A percentile compares a stretch with the other conserved stretches of the same genome.
phyloP scores from a whole-genome alignment of 116 monocot species.

The Phalaenopsis hybrid region DNA sequence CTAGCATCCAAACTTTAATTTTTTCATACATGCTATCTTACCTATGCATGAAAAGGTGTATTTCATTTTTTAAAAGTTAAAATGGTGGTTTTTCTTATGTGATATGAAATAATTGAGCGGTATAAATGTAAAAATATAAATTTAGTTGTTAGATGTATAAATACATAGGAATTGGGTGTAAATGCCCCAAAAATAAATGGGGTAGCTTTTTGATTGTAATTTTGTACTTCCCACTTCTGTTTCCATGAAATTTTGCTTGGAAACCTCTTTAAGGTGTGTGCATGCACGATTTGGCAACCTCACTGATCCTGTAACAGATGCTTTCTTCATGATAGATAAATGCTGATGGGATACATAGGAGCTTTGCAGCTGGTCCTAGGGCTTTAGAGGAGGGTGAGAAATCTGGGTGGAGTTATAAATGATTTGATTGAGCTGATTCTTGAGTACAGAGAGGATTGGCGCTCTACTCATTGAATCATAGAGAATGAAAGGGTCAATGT shows the following conservation, averaged over 20 bases:
- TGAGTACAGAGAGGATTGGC: conserved; percentile 34
- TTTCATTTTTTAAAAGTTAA: too few relatives aligned
- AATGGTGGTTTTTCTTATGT: too few relatives aligned
- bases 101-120: too few relatives aligned
- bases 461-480: conserved; percentile 25
- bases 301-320: conserved; percentile 32
- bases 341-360: conserved; percentile 57
- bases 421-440: conserved; percentile 33
- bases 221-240: conserved; percentile 13
- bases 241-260: conserved; percentile 14
- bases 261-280: conserved; percentile 30
- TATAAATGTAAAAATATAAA: too few relatives aligned
- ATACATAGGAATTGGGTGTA: too few relatives aligned
- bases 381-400: conserved; percentile 53
- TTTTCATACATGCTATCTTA: too few relatives aligned
- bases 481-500: conserved; percentile 34
- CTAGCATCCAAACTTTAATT: too few relatives aligned
- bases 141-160: too few relatives aligned
- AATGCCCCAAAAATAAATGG: background rate
- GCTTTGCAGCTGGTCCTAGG: conserved; percentile 53
- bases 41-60: too few relatives aligned
- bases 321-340: conserved; percentile 67
- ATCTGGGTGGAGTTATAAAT: conserved; percentile 37
- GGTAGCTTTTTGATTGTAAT: conserved; percentile 4
- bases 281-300: conserved; percentile 17